Percentiles rank a stretch among this genome's conserved stretches.
These are phyloP conservation scores for Phallus indusiatus DNA, from an alignment of 768 basidiomycete genomes.

Conservation along the genomic window DNA sequence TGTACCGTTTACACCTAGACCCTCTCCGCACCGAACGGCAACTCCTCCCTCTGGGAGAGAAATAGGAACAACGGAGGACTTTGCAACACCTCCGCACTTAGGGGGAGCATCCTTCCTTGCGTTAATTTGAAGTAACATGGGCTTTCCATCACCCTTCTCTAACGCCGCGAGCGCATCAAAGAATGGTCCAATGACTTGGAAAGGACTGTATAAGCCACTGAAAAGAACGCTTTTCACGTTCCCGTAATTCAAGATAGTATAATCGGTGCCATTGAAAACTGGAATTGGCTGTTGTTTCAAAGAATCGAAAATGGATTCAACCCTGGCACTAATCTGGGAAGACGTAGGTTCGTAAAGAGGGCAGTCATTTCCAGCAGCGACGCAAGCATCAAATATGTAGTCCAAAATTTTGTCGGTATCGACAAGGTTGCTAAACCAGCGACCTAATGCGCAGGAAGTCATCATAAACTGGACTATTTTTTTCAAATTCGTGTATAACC, in stretches of 20 bases:
- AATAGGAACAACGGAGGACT: background rate
- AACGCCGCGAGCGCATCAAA: constrained; percentile 16
- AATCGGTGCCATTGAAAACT: constrained; percentile 3
- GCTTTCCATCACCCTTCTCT: constrained; percentile 18
- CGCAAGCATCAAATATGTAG: constrained; percentile 14
- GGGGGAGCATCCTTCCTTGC: background rate
- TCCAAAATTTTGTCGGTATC: constrained; percentile 17
- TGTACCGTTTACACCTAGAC: constrained; percentile 3
- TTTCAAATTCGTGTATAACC: background rate
- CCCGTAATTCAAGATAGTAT: constrained; percentile 11
- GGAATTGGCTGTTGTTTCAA: constrained; percentile 10
- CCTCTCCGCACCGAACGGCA: constrained; percentile 15
- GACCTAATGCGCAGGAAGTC: background rate
- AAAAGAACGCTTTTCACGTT: constrained; percentile 16
- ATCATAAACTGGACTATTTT: background rate
- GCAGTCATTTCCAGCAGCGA: constrained; percentile 15
- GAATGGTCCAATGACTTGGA: background rate
- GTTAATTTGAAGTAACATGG: constrained; percentile 6
- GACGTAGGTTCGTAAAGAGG: constrained; percentile 17
- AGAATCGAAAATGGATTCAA: constrained; percentile 3
- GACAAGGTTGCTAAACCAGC: constrained; percentile 17
- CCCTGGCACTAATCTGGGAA: constrained; percentile 11
- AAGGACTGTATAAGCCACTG: constrained; percentile 17
- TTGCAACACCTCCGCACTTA: background rate
- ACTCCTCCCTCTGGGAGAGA: background rate